These are phyloP conservation scores for Colletotrichum kahawae DNA, from an alignment of 2,329 filamentous ascomycete species.

Conservation along the genomic window DNA sequence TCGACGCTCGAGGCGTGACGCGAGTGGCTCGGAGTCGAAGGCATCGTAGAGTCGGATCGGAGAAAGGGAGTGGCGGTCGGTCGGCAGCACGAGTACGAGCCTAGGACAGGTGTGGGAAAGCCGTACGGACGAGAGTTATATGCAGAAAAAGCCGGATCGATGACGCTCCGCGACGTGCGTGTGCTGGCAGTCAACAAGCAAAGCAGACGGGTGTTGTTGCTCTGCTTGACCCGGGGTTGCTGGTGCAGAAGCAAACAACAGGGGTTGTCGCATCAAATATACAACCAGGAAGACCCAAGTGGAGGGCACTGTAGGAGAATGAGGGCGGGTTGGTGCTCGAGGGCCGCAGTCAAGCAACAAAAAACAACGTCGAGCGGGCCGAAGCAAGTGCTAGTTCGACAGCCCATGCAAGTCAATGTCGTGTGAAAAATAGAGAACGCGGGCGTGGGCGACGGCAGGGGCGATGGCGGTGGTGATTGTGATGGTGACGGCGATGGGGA, in stretches of 20 bases:
- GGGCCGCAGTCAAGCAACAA: not conserved
- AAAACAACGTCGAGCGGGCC: not conserved
- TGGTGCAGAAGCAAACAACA: constrained; percentile 22
- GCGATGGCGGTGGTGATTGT: not conserved
- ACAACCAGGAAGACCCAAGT: constrained; percentile 14
- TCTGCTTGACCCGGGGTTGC: constrained; percentile 19
- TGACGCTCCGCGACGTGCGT: not conserved
- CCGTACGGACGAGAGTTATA: not conserved
- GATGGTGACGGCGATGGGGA: not conserved
- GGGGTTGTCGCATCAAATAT: constrained; percentile 25
- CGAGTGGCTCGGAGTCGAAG: constrained; percentile 62
- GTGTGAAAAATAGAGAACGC: not conserved
- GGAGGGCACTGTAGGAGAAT: not conserved
- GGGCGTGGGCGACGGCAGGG: not conserved
- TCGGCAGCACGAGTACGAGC: not conserved
- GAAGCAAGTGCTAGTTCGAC: not conserved
- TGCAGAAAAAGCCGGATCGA: not conserved
- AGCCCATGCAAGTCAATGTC: not conserved
- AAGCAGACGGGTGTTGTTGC: constrained; percentile 10
- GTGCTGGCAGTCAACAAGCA: not conserved
- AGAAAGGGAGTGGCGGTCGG: not conserved
- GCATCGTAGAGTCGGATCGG: constrained; percentile 35
- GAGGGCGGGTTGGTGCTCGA: not conserved
- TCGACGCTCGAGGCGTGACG: constrained; percentile 62
- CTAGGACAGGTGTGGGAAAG: not conserved